A percentile compares a stretch with the other conserved stretches of the same genome.
Conservation (phyloP, 768 basidiomycete species). For the Mycena rosella region DNA sequence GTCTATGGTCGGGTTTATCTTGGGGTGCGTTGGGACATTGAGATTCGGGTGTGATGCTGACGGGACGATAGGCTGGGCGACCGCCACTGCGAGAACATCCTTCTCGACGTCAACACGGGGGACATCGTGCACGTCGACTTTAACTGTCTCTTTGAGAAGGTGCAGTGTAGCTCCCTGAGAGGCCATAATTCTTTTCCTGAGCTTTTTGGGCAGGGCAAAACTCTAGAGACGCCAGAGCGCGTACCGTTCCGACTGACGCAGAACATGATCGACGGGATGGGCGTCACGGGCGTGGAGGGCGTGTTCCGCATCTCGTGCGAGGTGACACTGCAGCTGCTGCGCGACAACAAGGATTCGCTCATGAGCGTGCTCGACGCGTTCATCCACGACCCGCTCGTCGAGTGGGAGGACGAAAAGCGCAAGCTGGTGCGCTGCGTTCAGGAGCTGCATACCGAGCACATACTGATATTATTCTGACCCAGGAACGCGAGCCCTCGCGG, state of each 20-base stretch:
- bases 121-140: constrained; percentile 98
- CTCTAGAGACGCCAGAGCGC: constrained; percentile 87
- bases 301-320: constrained; percentile 94
- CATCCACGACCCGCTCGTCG: constrained; percentile 95
- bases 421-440: neutral
- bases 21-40: constrained; percentile 72
- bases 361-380: constrained; percentile 98
- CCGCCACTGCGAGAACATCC: constrained; percentile 95
- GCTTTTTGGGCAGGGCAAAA: constrained; percentile 71
- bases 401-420: constrained; percentile 90
- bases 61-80: constrained; percentile 84
- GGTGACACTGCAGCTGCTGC: constrained; percentile 87
- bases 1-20: constrained; percentile 98
- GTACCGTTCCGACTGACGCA: constrained; percentile 97
- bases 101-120: constrained; percentile 89
- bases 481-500: constrained; percentile 60
- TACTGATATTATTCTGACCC: constrained; percentile 9
- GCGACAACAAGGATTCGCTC: constrained; percentile 91
- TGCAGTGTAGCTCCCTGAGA: constrained; percentile 42
- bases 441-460: neutral
- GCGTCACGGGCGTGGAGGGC: constrained; percentile 94
- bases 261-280: constrained; percentile 92
- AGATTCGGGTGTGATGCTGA: neutral
- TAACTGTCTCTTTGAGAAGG: constrained; percentile 98
- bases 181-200: neutral